Conservation (phyloP, 352 stramenopile genomes). For the Achlya hypogyna region DNA sequence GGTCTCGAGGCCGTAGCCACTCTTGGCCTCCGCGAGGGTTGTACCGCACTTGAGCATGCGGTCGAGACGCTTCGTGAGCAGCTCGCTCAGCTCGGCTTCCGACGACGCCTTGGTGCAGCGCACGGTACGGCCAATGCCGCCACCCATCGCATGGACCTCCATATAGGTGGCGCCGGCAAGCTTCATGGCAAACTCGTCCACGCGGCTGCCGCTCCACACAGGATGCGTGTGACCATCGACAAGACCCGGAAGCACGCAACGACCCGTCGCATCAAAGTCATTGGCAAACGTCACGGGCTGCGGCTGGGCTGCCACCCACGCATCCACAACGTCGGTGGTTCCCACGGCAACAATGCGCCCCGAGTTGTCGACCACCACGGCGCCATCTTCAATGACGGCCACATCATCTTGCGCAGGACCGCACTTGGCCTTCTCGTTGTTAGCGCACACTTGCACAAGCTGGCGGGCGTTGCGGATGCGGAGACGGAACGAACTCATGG, state of each 20-base stretch:
- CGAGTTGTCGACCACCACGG: slow-evolving; percentile 41
- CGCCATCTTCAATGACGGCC: slow-evolving; percentile 45
- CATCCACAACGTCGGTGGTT: slow-evolving; percentile 39
- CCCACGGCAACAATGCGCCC: slow-evolving; percentile 61
- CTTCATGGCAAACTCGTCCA: slow-evolving; percentile 85
- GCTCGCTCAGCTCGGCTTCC: slow-evolving; percentile 41
- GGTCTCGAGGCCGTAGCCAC: slow-evolving; percentile 71
- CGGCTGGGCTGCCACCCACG: slow-evolving; percentile 42
- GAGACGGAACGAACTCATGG: slow-evolving; percentile 66
- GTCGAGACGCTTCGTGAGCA: slow-evolving; percentile 48
- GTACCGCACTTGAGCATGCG: slow-evolving; percentile 68
- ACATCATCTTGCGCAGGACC: slow-evolving; percentile 52
- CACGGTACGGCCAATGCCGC: slow-evolving; percentile 74
- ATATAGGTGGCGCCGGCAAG: slow-evolving; percentile 78
- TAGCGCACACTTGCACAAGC: slow-evolving; percentile 63
- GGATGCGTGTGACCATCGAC: slow-evolving; percentile 79
- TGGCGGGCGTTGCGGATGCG: slow-evolving; percentile 50
- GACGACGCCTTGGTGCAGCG: slow-evolving; percentile 55
- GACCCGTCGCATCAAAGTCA: slow-evolving; percentile 52
- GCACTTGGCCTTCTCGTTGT: slow-evolving; percentile 54
- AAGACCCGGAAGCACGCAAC: slow-evolving; percentile 66
- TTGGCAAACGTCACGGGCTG: slow-evolving; percentile 61
- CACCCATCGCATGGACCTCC: slow-evolving; percentile 66
- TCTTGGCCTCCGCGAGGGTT: slow-evolving; percentile 76
- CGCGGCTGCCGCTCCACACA: slow-evolving; percentile 75